Conservation (phyloP, 1,284 basidiomycete species). For the Lignosus rhinocerotis region DNA sequence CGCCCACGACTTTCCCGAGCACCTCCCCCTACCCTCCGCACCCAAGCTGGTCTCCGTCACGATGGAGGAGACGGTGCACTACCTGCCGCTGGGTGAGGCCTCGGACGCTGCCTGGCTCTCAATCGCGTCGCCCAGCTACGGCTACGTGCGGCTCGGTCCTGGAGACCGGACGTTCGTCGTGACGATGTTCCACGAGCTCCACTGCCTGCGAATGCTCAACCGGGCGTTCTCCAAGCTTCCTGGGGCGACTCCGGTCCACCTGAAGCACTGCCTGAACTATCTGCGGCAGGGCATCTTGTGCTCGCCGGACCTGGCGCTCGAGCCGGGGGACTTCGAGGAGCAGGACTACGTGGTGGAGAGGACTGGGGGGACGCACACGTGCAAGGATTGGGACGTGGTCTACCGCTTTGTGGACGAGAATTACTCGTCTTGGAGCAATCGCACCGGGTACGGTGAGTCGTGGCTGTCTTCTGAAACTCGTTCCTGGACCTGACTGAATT, state of each 20-base stretch:
- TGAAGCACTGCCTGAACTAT: conserved; percentile 42
- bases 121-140: conserved; percentile 33
- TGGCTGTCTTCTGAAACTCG: too few species aligned
- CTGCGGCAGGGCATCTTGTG: conserved; percentile 40
- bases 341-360: conserved; percentile 22
- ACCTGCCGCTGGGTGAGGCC: conserved; percentile 9
- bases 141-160: conserved; percentile 39
- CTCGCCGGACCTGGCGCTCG: conserved; percentile 40
- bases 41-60: conserved; percentile 16
- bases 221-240: conserved; percentile 24
- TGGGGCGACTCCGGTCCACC: conserved; percentile 30
- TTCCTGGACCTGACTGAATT: too few species aligned
- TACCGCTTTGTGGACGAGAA: conserved; percentile 32
- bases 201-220: conserved; percentile 28
- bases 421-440: too few species aligned
- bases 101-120: conserved; percentile 39
- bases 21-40: conserved; percentile 18
- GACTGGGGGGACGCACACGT: conserved; percentile 28
- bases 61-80: conserved; percentile 10
- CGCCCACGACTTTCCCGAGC: conserved; percentile 26
- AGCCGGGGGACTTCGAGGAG: conserved; percentile 31
- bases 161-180: conserved; percentile 23
- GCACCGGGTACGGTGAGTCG: too few species aligned
- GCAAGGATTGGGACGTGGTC: conserved; percentile 34
- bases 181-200: conserved; percentile 28